Evolutionary conservation across 1,139 yeast genomes (phyloP).

Genomic region (Geotrichum aggregatum): DNA sequence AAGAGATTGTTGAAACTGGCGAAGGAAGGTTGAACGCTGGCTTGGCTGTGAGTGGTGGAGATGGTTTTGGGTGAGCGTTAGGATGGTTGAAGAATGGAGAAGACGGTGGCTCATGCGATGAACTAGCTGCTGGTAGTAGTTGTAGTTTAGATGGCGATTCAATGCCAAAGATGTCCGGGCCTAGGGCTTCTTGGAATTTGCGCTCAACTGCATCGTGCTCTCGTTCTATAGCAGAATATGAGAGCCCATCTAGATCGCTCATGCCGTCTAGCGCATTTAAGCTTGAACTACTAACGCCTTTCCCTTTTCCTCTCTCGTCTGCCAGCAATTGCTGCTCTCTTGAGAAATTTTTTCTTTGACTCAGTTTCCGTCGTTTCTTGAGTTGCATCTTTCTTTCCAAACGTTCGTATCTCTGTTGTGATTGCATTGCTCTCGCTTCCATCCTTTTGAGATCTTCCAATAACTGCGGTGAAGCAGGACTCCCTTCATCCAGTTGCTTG

Average conservation of each 20-base stretch:
- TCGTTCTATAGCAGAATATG: slow-evolving; percentile 19
- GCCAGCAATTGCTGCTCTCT: not conserved
- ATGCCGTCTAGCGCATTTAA: no score
- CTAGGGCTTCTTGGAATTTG: slow-evolving; percentile 12
- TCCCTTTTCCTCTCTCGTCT: not conserved
- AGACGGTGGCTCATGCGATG: not conserved
- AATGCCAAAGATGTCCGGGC: not conserved
- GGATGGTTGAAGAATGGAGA: not conserved
- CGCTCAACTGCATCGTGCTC: slow-evolving; percentile 16
- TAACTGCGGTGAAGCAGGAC: slow-evolving; percentile 14
- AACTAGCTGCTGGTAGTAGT: not conserved
- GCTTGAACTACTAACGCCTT: no score
- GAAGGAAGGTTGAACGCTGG: not conserved
- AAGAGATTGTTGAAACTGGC: not conserved
- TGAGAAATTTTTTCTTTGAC: not conserved
- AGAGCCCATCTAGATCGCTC: slow-evolving; percentile 10
- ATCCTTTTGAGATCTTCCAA: slow-evolving; percentile 5
- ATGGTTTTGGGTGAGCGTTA: not conserved
- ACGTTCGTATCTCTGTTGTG: slow-evolving; percentile 9
- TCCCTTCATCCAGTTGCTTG: slow-evolving; percentile 21
- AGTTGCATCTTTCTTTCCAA: slow-evolving; percentile 4
- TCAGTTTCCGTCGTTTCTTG: not conserved
- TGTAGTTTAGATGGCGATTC: not conserved
- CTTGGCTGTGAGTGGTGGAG: not conserved
- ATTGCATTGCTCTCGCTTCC: slow-evolving; percentile 2